Conservation (phyloP, 192 early-diverging fungal genomes). For the Entomortierella lignicola region DNA sequence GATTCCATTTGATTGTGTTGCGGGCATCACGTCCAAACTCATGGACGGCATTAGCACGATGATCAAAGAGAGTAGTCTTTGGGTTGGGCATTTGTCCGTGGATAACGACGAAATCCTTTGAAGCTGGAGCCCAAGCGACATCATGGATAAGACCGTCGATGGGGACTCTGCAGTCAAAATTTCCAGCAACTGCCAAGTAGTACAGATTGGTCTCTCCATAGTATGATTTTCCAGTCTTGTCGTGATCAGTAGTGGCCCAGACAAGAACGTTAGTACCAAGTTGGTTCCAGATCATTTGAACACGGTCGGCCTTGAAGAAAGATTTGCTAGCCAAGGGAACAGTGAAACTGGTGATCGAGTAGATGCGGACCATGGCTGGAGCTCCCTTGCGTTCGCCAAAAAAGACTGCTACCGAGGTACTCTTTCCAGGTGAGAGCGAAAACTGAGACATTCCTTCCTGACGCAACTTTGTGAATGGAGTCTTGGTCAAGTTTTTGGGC, state of each 20-base stretch:
- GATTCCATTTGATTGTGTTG: conserved; percentile 90
- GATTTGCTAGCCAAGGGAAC: conserved; percentile 86
- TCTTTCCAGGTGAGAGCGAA: conserved; percentile 89
- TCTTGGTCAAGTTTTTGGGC: conserved; percentile 69
- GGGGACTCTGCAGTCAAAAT: conserved; percentile 91
- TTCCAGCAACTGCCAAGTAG: conserved; percentile 89
- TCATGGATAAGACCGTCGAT: conserved; percentile 95
- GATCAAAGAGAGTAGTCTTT: conserved; percentile 93
- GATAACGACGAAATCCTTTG: conserved; percentile 97
- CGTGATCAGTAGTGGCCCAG: conserved; percentile 94
- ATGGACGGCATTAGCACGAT: conserved; percentile 83
- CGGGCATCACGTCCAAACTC: conserved; percentile 90
- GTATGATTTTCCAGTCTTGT: conserved; percentile 94
- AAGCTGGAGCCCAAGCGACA: conserved; percentile 93
- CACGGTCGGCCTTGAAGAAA: conserved; percentile 95
- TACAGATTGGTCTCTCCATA: conserved; percentile 97
- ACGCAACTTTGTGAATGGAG: conserved; percentile 67
- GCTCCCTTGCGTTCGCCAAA: conserved; percentile 85
- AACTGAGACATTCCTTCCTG: conserved; percentile 86
- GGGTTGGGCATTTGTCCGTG: conserved; percentile 84
- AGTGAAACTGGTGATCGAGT: conserved; percentile 79
- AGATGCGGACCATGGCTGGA: conserved; percentile 91
- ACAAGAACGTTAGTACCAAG: conserved; percentile 89
- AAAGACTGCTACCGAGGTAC: conserved; percentile 88
- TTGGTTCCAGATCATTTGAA: conserved; percentile 94